Base-by-base conservation (phyloP, 2,329 filamentous ascomycete genomes). In the Monosporascus sp. region DNA sequence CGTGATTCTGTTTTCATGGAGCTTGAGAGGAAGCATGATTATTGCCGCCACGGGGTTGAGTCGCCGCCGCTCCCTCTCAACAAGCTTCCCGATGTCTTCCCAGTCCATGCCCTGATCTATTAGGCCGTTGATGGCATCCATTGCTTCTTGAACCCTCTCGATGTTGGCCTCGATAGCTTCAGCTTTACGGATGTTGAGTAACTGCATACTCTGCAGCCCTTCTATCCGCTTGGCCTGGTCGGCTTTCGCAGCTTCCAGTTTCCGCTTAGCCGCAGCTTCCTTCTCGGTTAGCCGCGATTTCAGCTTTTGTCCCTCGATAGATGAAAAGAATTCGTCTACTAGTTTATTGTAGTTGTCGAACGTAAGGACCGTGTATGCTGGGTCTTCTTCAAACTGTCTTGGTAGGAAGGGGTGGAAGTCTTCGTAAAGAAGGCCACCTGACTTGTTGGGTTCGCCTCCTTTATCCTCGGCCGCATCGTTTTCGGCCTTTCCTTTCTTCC, bases 261-360 rank as follows among this genome's bases (percentile, higher is more conserved):
- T 96, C 64, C 84, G 84, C 71, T 87, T 89, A 3, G 94, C 94
- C 4, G 81, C 79, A 20, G 87, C 84, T 69, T 99, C 91, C 48
- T 87, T 84, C 69, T 97, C 93, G 4, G 84, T 84, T 5, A 97
- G 74, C 51, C 85, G 82, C 1, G 90, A 95, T 69, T 96, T 88
- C 1, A 97, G 78, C 67, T 90, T 96, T 68, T 97, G 93, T 0
- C 92, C 91, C 72, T 99, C 94, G 26, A 97, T 83, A 0, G 93
- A 97, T 0, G 94, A 97, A 70, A 96, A 97, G 74, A 97, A 99
- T 61, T 96, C 90, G 66, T 99, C 94, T 0, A 96, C 91, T 0
- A 91, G 94, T 66, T 88, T 88, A 70, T 97, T 97, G 76, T 95
- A 97, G 9, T 86, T 88, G 7, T 90, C 81, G 60, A 92, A 91